Base-by-base conservation (phyloP, 768 basidiomycete species). In the Tricholoma sp. region DNA sequence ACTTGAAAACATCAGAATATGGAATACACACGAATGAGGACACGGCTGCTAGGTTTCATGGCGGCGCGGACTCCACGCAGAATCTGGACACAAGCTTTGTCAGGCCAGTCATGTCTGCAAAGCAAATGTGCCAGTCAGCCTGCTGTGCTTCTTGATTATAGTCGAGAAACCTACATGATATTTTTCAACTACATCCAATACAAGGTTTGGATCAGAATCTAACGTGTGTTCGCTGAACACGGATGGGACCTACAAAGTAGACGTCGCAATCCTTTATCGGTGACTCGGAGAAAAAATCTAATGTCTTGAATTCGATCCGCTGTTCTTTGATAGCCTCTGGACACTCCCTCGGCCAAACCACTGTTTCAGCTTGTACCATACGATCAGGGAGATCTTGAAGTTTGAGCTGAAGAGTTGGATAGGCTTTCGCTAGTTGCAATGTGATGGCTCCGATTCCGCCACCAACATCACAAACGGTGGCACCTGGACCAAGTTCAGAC, bases 41-140 rank as follows among this genome's bases (percentile, higher is more conserved):
- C 49, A 1, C 70, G 68, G 42, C 72, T 74, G 12, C 56, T 12
- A 1, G 70, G 65, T 7, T 59, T 63, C 71, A 78, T 75, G 1
- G 69, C 72, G 29, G 68, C 66, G 17, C 67, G 65, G 1, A 78
- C 63, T 53, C 70, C 67, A 2, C 55, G 61, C 2, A 79, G 63
- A 44, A 80, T 76, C 33, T 63, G 62, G 20, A 73, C 36, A 57
- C 69, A 68, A 39, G 72, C 67, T 1, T 63, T 63, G 49, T 75
- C 67, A 0, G 72, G 69, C 78, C 78, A 80, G 53, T 78, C 70
- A 52, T 77, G 78, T 12, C 76, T 78, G 48, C 12, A 34, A 18
- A 24, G 28, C 12, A 34, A n/a, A 24, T 18, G 18, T 50, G 18
- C 6, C 53, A 18, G 53, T 31, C 24, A 53, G 17, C 20, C 34